Evolutionary conservation across 345 rosid species (phyloP), one percentile per base, ranked within the genome.

Genomic region (Psidium guajava): DNA sequence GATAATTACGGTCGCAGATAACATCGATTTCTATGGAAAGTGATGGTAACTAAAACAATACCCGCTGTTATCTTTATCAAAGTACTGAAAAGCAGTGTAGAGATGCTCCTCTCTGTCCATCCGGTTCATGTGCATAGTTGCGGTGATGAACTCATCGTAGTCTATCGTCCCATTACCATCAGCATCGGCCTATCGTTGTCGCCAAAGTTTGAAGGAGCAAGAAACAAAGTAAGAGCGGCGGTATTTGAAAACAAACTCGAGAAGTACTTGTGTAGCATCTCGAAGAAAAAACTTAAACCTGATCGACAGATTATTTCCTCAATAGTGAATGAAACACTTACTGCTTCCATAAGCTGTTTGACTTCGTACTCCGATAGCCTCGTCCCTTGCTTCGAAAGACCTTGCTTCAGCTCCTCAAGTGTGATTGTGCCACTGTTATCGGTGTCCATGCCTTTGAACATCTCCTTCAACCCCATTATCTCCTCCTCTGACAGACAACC

Each of bases 401-500:
- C 99, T 11, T 91, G 95, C 85, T 92, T 95, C 88, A 97, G 90
- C 88, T 97, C 99, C 87, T 97, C 99, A 10, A 97, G 95, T 47
- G 99, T 97, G 69, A 97, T 95, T 9, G 99, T 97, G 24, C 99
- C 98, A 44, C 98, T 96, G 87, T 89, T 90, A 86, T 97, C 99
- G 0, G 96, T 91, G 87, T 97, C 99, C 80, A 97, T 97, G 57
- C 98, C 95, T 85, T 81, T 93, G 87, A 97, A 97, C 99, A 97
- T 95, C 90, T 95, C 95, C 87, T 97, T 95, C 86, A 97, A 85
- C n/a, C 99, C 99, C 96, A 91, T 96, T 90, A 97, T 97, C 89
- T 97, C 98, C 92, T 96, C 98, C 90, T 97, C 98, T 0, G 99
- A 97, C 86, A 97, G 88, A 86, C 98, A 97, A 13, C 99, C 98